phyloP scores from a whole-genome alignment of 345 rosid genomes.

The Geranium brycei region DNA sequence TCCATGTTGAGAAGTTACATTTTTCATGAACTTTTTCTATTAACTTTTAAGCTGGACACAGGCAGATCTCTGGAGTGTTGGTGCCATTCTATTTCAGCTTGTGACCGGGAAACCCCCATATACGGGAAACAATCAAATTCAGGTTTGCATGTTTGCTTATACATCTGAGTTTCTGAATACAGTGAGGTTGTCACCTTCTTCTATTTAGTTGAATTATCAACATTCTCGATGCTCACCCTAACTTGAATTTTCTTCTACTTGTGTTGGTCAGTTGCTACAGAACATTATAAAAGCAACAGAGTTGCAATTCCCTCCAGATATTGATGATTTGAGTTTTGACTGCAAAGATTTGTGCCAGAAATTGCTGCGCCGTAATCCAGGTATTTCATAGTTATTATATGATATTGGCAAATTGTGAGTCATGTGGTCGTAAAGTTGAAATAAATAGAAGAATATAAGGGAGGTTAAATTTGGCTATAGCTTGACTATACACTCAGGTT shows the following conservation, averaged over 20 bases:
- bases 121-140: constrained; percentile 78
- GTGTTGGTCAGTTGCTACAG: constrained; percentile 67
- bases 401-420: constrained; percentile 3
- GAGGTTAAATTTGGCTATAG: background rate
- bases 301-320: constrained; percentile 58
- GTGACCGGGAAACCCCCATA: constrained; percentile 89
- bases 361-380: constrained; percentile 82
- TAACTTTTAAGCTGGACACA: constrained; percentile 41
- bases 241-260: constrained; percentile 9
- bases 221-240: background rate
- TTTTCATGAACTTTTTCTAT: constrained; percentile 10
- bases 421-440: constrained; percentile 2
- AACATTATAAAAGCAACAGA: constrained; percentile 73
- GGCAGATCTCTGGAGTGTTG: constrained; percentile 99
- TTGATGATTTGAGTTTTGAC: constrained; percentile 41
- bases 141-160: constrained; percentile 33
- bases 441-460: background rate
- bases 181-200: constrained; percentile 1
- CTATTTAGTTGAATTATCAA: constrained; percentile 3
- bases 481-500: too few species aligned
- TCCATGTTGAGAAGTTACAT: constrained; percentile 2
- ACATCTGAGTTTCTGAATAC: background rate
- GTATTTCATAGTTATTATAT: constrained; percentile 24
- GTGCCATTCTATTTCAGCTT: constrained; percentile 90
- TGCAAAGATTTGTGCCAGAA: constrained; percentile 87